These are phyloP conservation scores for Dryadomyces quercivorus DNA, from an alignment of 2,329 filamentous ascomycete genomes.

Conservation along the genomic window DNA sequence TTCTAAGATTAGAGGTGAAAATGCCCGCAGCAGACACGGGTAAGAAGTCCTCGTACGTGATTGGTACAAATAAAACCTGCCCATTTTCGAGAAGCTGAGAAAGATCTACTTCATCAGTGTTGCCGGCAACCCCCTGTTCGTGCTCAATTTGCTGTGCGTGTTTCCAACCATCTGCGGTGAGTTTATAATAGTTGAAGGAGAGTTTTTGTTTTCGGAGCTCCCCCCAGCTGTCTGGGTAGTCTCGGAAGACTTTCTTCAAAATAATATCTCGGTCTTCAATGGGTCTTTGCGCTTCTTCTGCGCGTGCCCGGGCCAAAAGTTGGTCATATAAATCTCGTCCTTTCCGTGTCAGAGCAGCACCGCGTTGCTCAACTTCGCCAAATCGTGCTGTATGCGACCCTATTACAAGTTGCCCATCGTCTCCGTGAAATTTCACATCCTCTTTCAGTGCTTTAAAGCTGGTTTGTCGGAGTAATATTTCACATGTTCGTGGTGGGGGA, in stretches of 20 bases:
- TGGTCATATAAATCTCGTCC: conserved; percentile 34
- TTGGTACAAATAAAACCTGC: conserved; percentile 24
- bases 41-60: conserved; percentile 43
- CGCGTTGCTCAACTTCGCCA: conserved; percentile 40
- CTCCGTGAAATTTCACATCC: conserved; percentile 24
- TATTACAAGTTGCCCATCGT: neutral
- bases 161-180: neutral
- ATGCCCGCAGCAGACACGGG: conserved; percentile 27
- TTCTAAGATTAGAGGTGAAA: conserved; percentile 3
- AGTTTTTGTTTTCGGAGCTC: neutral
- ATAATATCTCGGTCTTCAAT: conserved; percentile 6
- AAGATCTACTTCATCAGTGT: no score
- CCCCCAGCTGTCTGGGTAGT: conserved; percentile 11
- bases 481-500: conserved; percentile 29
- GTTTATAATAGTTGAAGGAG: neutral
- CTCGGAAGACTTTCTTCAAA: conserved; percentile 24
- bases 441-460: conserved; percentile 41
- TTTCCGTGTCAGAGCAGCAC: conserved; percentile 32
- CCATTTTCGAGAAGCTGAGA: conserved; percentile 19
- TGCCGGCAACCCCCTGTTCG: no score
- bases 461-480: conserved; percentile 38
- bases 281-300: conserved; percentile 12
- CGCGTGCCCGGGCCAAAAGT: conserved; percentile 22
- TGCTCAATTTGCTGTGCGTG: no score
- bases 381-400: conserved; percentile 36